Evolutionary conservation across 2,329 filamentous ascomycete genomes (phyloP).

Genomic region (Aspergillus ibericus): DNA sequence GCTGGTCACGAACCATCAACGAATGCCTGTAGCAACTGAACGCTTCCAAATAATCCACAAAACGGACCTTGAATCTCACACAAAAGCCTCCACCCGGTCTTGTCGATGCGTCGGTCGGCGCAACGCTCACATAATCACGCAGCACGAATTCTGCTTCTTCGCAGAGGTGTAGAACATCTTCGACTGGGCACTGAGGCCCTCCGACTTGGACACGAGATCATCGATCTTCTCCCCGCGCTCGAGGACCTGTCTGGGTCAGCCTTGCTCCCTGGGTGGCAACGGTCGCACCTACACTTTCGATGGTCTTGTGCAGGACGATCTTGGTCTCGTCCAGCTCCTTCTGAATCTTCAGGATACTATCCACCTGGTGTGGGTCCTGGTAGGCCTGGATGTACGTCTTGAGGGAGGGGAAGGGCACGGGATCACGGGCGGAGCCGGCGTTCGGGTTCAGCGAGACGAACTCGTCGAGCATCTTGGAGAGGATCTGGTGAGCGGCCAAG

Average conservation of each 20-base stretch:
- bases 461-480: slow-evolving; percentile 84
- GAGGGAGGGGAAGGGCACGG: slow-evolving; percentile 66
- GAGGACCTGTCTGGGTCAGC: slow-evolving; percentile 44
- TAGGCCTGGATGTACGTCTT: slow-evolving; percentile 77
- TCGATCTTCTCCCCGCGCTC: slow-evolving; percentile 97
- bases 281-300: slow-evolving; percentile 55
- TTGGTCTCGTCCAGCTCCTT: slow-evolving; percentile 97
- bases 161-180: slow-evolving; percentile 92
- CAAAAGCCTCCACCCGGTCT: not conserved
- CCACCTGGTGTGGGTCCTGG: slow-evolving; percentile 84
- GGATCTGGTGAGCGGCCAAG: slow-evolving; percentile 79
- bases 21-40: slow-evolving; percentile 8
- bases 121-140: slow-evolving; percentile 60
- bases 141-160: slow-evolving; percentile 81
- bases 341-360: slow-evolving; percentile 94
- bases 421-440: slow-evolving; percentile 47
- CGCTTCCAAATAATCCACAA: slow-evolving; percentile 3
- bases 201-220: slow-evolving; percentile 87
- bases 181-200: slow-evolving; percentile 83
- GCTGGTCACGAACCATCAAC: not conserved
- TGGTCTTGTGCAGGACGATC: slow-evolving; percentile 95
- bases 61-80: not conserved
- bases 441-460: slow-evolving; percentile 75
- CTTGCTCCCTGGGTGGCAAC: not conserved
- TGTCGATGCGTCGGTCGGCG: not conserved